Base-by-base conservation (phyloP, 2,329 filamentous ascomycete species). In the Fusarium subglutinans region DNA sequence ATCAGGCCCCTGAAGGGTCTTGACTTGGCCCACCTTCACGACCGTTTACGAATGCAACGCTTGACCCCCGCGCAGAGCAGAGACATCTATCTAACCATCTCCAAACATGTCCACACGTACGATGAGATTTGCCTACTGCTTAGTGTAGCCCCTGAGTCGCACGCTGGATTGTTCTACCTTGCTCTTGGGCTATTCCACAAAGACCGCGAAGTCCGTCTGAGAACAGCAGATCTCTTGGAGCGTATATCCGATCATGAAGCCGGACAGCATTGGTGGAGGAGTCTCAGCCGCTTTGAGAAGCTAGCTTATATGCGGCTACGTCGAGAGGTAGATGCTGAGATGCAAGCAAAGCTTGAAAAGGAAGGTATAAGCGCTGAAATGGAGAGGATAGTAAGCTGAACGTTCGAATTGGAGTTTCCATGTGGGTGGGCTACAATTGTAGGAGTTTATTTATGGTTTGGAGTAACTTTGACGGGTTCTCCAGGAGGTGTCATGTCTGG, bases 111-210 rank as follows among this genome's bases (percentile, higher is more conserved):
- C 47, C 91, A 92, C 76, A 90, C 92, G 30, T 96, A 97, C 80
- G 93, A 94, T 76, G 94, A 96, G 77, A 94, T 97, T 70, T 95
- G 93, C 77, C 91, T 98, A 66, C 87, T 98, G 11, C 87, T 98
- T 12, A 92, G 90, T 35, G 93, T 96, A 12, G 92, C 94, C 11
- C 94, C 94, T 13, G 94, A 97, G 83, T 93, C 91, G 35, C 94
- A 96, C 77, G 93, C 93, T 2, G 96, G 94, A 0, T 87, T 98
- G 7, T 98, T 98, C 81, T 98, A 98, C 78, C 84, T 99, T 33
- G 94, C 93, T 10, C 88, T 98, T 58, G 96, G 96, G 0, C 86
- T 99, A 11, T 98, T 98, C 81, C 96, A 99, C 84, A 94, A 95
- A 63, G 91, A 95, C 73, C 87, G 88, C 41, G 92, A 94, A 58